Evolutionary conservation across 106 monocot species (phyloP), one percentile per base, ranked within the genome.

Genomic region (Iris macrosiphon): DNA sequence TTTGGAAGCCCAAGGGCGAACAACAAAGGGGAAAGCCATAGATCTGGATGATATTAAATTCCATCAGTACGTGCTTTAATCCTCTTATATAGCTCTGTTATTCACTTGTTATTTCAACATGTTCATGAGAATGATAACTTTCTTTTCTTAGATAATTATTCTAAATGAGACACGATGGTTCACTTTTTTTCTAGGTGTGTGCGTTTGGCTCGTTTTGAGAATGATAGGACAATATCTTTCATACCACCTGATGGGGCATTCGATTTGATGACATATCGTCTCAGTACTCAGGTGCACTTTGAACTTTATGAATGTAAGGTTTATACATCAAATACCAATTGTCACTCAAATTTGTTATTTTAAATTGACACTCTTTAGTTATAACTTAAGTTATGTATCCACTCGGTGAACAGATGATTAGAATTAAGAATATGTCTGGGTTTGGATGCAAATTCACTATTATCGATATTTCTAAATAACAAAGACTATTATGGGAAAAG

Each of bases 21-120:
- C 94, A 53, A 82, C 94, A 29, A 95, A 95, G 56, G 94, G 94
- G 28, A 95, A 95, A 73, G 94, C 94, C 2, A 95, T 95, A 59
- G 94, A 95, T 66, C 52, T 95, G 45, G 94, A 95, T 70, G 94
- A 95, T 60, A 95, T 95, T 29, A 95, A 95, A 59, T 95, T 95
- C 50, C 94, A 95, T 34, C 94, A 95, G 94, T 95, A 76, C 57
- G 75, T 54, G 6, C 0, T 20, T 20, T 22, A 22, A 11, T 11
- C 25, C 14, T 27, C 25, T 48, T 11, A 2, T 24, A n/a, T 41
- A 41, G 14, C 41, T n/a, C 2, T 41, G 14, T 41, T 41, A 41
- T 15, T 11, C n/a, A 13, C 14, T n/a, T n/a, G 1, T 41, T 41
- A 52, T 3, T 52, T 52, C 32, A 31, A 52, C 32, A 15, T 31